Percentiles rank a stretch among this genome's conserved stretches.
Conservation (phyloP, 2,329 filamentous ascomycete genomes). For the Nakataea oryzae region DNA sequence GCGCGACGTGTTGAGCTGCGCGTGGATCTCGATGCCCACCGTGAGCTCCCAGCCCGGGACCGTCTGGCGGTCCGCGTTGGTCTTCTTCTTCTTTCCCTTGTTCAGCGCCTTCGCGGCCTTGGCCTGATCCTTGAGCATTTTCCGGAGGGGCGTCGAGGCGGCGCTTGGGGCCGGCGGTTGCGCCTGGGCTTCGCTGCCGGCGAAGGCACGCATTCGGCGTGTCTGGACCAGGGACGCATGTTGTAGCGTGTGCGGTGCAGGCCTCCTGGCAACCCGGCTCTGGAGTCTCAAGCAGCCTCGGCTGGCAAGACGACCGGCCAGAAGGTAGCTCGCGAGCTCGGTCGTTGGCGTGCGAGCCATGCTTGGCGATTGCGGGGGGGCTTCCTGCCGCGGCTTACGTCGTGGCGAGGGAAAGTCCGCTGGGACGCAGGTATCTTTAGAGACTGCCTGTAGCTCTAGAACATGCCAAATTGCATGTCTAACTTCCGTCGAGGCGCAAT, state of each 20-base stretch:
- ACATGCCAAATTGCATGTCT: neutral
- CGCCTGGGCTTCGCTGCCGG: neutral
- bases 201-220: neutral
- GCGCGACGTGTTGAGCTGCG: constrained; percentile 77
- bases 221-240: neutral
- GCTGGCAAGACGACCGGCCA: constrained; percentile 30
- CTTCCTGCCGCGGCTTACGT: neutral
- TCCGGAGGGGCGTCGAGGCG: constrained; percentile 46
- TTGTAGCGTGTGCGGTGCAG: neutral
- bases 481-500: neutral
- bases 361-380: neutral
- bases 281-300: constrained; percentile 26
- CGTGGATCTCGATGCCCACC: constrained; percentile 94
- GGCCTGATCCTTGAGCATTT: constrained; percentile 61
- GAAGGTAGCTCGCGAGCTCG: constrained; percentile 37
- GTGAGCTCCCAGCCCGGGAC: constrained; percentile 79
- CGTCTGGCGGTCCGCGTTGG: constrained; percentile 36
- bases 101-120: constrained; percentile 34
- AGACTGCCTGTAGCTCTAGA: neutral
- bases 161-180: neutral
- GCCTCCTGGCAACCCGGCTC: neutral
- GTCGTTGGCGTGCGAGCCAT: constrained; percentile 35
- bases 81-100: constrained; percentile 32
- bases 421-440: too few species aligned
- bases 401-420: neutral